Percentiles rank a stretch among this genome's conserved stretches.
phyloP scores from a whole-genome alignment of 768 basidiomycete genomes.

The Amyloporia xantha region DNA sequence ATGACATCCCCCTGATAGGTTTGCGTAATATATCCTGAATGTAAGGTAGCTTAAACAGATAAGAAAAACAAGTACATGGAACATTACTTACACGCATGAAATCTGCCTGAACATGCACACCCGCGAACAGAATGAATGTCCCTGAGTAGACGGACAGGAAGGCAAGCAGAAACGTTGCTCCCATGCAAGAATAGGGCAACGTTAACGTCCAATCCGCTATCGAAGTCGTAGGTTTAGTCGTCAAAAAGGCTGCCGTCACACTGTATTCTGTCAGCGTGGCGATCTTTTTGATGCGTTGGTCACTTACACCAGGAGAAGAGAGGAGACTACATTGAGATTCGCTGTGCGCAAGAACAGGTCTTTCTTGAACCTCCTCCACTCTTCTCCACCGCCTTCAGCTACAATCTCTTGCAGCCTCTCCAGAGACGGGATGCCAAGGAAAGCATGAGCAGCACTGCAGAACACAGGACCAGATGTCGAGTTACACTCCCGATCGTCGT shows the following conservation, averaged over 20 bases:
- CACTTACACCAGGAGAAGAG: not conserved
- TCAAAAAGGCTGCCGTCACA: not conserved
- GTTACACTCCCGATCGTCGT: no score
- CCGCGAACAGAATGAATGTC: not conserved
- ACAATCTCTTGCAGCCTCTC: not conserved
- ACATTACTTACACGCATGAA: not conserved
- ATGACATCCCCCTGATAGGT: not conserved
- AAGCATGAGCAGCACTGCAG: no score
- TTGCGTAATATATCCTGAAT: not conserved
- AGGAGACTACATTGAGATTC: not conserved
- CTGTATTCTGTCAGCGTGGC: no score
- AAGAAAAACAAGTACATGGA: not conserved
- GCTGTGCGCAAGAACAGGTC: not conserved
- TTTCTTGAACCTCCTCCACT: not conserved
- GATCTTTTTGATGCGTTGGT: no score
- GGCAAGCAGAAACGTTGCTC: not conserved
- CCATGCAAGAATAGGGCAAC: not conserved
- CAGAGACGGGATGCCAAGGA: not conserved
- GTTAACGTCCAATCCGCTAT: not conserved
- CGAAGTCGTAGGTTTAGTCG: not conserved
- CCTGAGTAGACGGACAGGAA: not conserved
- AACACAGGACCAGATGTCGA: no score
- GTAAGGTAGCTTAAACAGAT: not conserved
- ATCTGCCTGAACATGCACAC: not conserved
- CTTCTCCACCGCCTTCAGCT: not conserved